A percentile compares a stretch with the other conserved stretches of the same genome.
phyloP scores from a whole-genome alignment of 2,329 filamentous ascomycete species.

The Ophiocordyceps robertsii region DNA sequence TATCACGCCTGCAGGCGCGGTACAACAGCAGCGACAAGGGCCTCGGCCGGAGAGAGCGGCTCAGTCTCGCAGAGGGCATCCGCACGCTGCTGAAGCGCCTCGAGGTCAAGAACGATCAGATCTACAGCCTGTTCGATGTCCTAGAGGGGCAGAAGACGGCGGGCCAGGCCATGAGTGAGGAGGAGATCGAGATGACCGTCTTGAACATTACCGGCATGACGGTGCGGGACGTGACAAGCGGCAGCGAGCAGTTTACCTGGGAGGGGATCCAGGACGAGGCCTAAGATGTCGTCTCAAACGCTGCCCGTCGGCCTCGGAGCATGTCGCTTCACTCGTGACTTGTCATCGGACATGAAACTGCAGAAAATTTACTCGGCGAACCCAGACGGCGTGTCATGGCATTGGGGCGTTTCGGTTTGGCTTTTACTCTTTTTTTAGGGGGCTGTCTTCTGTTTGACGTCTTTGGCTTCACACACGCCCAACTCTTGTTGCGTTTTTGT shows the following conservation, averaged over 20 bases:
- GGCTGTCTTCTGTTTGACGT: no score
- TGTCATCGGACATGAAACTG: background rate
- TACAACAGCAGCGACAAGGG: constrained; percentile 57
- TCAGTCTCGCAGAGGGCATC: constrained; percentile 46
- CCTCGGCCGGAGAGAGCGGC: constrained; percentile 50
- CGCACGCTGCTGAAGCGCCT: constrained; percentile 47
- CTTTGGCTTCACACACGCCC: background rate
- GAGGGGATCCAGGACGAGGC: constrained; percentile 21
- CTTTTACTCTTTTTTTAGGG: background rate
- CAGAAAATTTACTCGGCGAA: background rate
- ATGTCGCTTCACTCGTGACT: background rate
- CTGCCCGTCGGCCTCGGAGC: background rate
- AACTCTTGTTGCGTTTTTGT: no score
- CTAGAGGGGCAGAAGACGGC: constrained; percentile 63
- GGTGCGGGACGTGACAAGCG: constrained; percentile 23
- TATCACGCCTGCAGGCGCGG: constrained; percentile 44
- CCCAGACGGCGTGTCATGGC: background rate
- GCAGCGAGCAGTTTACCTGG: constrained; percentile 27
- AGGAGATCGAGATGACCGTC: constrained; percentile 52
- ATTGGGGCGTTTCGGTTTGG: background rate
- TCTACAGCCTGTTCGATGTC: constrained; percentile 75
- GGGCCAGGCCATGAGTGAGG: constrained; percentile 48
- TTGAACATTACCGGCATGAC: constrained; percentile 36
- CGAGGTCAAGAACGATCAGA: constrained; percentile 63
- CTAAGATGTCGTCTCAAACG: background rate